Percentiles rank a stretch among this genome's conserved stretches.
Conservation (phyloP, 2,329 filamentous ascomycete genomes). For the Phialemoniopsis sp. region DNA sequence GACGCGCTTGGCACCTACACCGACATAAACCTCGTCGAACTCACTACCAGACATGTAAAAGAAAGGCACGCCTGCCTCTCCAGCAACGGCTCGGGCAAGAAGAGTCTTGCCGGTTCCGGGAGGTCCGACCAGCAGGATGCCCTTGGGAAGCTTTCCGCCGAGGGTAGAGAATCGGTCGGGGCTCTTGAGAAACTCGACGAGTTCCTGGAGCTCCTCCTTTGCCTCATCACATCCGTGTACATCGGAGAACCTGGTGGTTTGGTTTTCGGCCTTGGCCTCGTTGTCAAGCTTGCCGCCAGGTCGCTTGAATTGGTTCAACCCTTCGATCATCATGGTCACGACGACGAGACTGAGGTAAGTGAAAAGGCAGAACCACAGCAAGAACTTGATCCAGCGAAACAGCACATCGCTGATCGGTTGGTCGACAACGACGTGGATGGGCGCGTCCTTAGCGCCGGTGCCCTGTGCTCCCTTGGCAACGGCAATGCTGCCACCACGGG, state of each 20-base stretch:
- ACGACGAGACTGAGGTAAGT: constrained; percentile 76
- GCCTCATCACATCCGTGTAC: constrained; percentile 98
- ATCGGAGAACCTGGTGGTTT: constrained; percentile 86
- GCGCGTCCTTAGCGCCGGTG: constrained; percentile 72
- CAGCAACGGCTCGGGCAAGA: constrained; percentile 89
- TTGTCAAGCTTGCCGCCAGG: constrained; percentile 65
- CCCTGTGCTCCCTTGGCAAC: constrained; percentile 43
- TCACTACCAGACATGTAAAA: constrained; percentile 99
- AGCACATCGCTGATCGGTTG: constrained; percentile 75
- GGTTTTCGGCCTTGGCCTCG: constrained; percentile 88
- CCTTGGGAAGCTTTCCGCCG: constrained; percentile 94
- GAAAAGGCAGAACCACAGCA: constrained; percentile 72
- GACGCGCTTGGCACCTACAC: constrained; percentile 75
- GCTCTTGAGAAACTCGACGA: constrained; percentile 93
- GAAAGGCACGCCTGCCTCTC: constrained; percentile 95
- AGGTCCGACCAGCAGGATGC: constrained; percentile 89
- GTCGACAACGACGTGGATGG: constrained; percentile 94
- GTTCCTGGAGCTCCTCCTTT: constrained; percentile 94
- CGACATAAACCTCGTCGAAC: constrained; percentile 97
- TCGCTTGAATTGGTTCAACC: constrained; percentile 73
- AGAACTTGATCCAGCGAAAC: constrained; percentile 89
- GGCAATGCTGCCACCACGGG: constrained; percentile 62
- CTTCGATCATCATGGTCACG: constrained; percentile 79
- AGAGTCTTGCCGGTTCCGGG: constrained; percentile 98
- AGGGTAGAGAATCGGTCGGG: constrained; percentile 91